These are phyloP conservation scores for Santalum album DNA, from an alignment of 164 flowering plant species.

Conservation along the genomic window DNA sequence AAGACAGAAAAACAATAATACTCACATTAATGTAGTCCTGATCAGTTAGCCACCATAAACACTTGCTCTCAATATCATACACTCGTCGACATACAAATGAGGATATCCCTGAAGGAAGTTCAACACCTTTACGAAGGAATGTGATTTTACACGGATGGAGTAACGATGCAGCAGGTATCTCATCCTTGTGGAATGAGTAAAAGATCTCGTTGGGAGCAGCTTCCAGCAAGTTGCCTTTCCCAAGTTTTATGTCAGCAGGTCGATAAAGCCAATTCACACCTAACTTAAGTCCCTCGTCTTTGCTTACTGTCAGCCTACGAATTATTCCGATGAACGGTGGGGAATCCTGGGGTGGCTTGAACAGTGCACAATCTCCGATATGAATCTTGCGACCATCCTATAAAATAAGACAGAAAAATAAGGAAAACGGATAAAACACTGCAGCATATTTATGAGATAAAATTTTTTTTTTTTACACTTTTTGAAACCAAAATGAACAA, in stretches of 20 bases:
- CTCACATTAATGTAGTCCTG: constrained; percentile 78
- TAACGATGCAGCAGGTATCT: constrained; percentile 80
- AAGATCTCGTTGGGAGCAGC: constrained; percentile 93
- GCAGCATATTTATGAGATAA: no score
- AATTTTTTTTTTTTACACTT: no score
- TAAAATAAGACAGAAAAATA: constrained; percentile 8
- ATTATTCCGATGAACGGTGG: constrained; percentile 90
- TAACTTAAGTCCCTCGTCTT: constrained; percentile 40
- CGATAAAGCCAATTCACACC: constrained; percentile 94
- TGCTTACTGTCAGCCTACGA: constrained; percentile 33
- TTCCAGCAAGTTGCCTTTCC: constrained; percentile 61
- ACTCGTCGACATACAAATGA: constrained; percentile 89
- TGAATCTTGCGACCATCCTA: constrained; percentile 86
- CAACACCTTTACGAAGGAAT: constrained; percentile 86
- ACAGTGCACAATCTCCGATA: constrained; percentile 95
- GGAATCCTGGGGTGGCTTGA: constrained; percentile 67
- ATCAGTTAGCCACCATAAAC: constrained; percentile 97
- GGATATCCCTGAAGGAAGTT: constrained; percentile 77
- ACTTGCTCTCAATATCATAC: constrained; percentile 66
- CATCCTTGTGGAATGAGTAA: constrained; percentile 91
- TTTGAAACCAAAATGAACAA: no score
- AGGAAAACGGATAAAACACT: background rate
- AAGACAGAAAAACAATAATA: background rate
- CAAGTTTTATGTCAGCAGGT: constrained; percentile 82
- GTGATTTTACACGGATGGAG: constrained; percentile 99